Evolutionary conservation across 225 moss, liverwort and hornwort genomes (phyloP).

Genomic region (Sphagnum contortum): DNA sequence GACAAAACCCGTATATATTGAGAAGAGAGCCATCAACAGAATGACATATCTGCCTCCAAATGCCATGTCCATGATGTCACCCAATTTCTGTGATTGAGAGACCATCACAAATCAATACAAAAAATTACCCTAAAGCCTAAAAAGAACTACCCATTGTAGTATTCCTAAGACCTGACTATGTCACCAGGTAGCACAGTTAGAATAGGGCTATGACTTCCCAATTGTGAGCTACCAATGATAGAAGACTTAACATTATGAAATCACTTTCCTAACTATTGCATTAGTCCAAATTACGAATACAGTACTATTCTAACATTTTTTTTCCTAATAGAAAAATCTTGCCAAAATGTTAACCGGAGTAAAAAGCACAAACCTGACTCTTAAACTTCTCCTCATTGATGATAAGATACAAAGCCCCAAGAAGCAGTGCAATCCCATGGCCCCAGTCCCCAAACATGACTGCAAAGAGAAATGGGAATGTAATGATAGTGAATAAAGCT

Average conservation of each 20-base stretch:
- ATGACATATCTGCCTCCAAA: constrained; percentile 92
- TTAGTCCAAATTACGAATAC: too few relatives aligned
- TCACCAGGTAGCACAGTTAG: too few relatives aligned
- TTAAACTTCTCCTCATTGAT: constrained; percentile 60
- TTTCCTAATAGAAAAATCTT: too few relatives aligned
- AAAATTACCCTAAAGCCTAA: background rate
- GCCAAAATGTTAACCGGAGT: too few relatives aligned
- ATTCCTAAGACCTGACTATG: too few relatives aligned
- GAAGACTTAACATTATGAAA: too few relatives aligned
- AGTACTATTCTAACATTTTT: too few relatives aligned
- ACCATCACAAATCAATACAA: background rate
- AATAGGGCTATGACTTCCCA: too few relatives aligned
- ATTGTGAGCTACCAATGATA: too few relatives aligned
- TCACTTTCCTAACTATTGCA: too few relatives aligned
- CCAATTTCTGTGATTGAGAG: constrained; percentile 61
- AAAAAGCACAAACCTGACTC: constrained; percentile 41
- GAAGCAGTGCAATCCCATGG: constrained; percentile 67
- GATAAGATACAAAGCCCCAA: constrained; percentile 56
- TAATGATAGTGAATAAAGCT: constrained; percentile 88
- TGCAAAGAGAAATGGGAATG: constrained; percentile 95
- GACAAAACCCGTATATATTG: constrained; percentile 87
- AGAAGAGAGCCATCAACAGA: constrained; percentile 87
- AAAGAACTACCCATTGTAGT: background rate
- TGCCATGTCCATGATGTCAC: constrained; percentile 92
- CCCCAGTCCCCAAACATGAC: constrained; percentile 99